Percentiles rank a stretch among this genome's conserved stretches.
Conservation (phyloP, 2,329 filamentous ascomycete species). For the Ilyonectria robusta region DNA sequence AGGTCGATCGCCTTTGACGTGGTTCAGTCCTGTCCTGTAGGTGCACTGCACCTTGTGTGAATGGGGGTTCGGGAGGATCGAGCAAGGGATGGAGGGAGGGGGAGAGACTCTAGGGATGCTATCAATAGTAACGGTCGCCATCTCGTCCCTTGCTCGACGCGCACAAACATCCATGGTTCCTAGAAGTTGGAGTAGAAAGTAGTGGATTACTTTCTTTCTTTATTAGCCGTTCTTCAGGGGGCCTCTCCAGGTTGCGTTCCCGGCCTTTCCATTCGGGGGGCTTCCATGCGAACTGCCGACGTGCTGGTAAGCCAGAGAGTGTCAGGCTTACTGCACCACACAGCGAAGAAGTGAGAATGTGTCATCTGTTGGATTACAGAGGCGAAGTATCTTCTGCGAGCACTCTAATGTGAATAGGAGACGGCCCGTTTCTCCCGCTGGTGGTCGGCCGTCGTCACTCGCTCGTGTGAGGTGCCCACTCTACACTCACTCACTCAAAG, state of each 20-base stretch:
- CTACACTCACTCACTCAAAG: no score
- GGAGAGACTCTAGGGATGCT: no score
- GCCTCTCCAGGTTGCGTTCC: background rate
- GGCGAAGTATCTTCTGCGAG: background rate
- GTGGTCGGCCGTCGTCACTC: background rate
- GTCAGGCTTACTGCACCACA: background rate
- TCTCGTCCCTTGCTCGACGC: background rate
- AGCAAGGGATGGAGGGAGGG: constrained; percentile 10
- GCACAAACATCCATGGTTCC: background rate
- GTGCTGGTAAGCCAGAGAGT: background rate
- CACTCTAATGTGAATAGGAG: background rate
- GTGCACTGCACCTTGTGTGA: background rate
- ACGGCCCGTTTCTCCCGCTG: background rate
- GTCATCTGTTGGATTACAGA: background rate
- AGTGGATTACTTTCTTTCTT: constrained; percentile 9
- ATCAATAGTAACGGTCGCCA: background rate
- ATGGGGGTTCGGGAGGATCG: background rate
- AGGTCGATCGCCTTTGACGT: constrained; percentile 15
- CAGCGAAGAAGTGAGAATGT: background rate
- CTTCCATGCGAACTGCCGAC: background rate
- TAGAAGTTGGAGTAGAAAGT: constrained; percentile 1
- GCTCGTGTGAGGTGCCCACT: background rate
- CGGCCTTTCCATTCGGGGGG: background rate
- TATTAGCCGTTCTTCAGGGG: constrained; percentile 16
- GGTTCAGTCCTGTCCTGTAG: background rate